phyloP scores from a whole-genome alignment of 2,329 filamentous ascomycete species.

The Diaporthe ilicicola region DNA sequence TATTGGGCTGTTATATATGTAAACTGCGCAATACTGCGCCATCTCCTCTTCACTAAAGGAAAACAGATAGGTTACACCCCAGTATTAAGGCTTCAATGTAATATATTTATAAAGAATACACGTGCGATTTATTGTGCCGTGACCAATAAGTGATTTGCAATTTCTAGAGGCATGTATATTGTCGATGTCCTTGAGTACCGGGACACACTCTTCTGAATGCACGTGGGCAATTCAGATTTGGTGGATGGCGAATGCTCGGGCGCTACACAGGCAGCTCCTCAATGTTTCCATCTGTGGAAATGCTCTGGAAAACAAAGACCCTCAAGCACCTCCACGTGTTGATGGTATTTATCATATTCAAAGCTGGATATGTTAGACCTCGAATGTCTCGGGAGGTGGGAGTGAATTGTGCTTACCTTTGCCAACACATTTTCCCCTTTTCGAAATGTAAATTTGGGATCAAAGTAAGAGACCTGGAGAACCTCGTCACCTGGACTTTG shows the following conservation, averaged over 20 bases:
- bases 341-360: neutral
- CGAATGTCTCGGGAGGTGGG: neutral
- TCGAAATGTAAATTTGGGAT: neutral
- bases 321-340: no score
- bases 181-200: no score
- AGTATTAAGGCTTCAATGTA: neutral
- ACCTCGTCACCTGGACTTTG: neutral
- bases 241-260: no score
- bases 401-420: neutral
- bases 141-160: neutral
- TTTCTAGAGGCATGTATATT: no score
- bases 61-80: neutral
- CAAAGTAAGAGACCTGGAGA: neutral
- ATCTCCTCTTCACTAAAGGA: neutral
- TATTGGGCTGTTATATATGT: no score
- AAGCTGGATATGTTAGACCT: neutral
- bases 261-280: no score
- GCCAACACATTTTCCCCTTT: neutral
- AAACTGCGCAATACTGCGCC: neutral
- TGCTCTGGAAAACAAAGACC: no score
- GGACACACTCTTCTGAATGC: no score
- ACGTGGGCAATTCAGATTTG: no score
- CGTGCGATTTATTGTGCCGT: neutral
- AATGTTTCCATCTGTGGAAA: no score
- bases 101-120: no score